A percentile compares a stretch with the other conserved stretches of the same genome.
Conservation (phyloP, 202 grass and related monocot genomes). For the Carex sylvatica region DNA sequence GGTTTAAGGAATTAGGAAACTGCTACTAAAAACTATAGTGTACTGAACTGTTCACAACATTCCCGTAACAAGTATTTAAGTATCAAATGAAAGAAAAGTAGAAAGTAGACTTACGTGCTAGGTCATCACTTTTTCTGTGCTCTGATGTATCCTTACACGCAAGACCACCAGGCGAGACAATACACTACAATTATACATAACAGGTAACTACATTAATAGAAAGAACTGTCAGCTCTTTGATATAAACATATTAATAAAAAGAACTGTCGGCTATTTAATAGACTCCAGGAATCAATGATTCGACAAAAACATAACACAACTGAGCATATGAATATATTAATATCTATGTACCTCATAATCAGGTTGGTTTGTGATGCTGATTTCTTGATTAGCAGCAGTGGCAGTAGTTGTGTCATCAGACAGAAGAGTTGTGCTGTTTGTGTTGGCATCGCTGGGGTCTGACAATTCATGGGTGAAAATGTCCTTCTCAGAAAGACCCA, state of each 20-base stretch:
- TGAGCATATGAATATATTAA: neutral
- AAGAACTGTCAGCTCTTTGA: conserved; percentile 22
- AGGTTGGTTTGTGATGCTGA: conserved; percentile 43
- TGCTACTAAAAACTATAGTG: conserved; percentile 6
- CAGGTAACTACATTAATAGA: conserved; percentile 17
- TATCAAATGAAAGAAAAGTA: conserved; percentile 8
- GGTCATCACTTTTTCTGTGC: conserved; percentile 21
- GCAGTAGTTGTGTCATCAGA: conserved; percentile 71
- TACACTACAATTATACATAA: conserved; percentile 40
- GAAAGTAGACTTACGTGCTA: conserved; percentile 41
- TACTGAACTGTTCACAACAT: neutral
- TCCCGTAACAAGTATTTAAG: neutral
- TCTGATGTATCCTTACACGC: conserved; percentile 18
- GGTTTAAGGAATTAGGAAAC: neutral
- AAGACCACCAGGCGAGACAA: conserved; percentile 33
- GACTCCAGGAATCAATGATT: conserved; percentile 3
- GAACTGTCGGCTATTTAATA: conserved; percentile 13
- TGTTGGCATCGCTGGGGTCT: conserved; percentile 89
- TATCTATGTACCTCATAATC: conserved; percentile 55
- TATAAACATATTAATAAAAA: conserved; percentile 11
- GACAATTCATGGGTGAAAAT: conserved; percentile 62
- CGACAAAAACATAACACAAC: neutral
- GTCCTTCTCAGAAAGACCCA: conserved; percentile 77
- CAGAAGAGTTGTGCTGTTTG: conserved; percentile 73
- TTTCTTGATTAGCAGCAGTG: conserved; percentile 65